Base-by-base conservation (phyloP, 1,139 yeast species). In the Meyerozyma guilliermondii region DNA sequence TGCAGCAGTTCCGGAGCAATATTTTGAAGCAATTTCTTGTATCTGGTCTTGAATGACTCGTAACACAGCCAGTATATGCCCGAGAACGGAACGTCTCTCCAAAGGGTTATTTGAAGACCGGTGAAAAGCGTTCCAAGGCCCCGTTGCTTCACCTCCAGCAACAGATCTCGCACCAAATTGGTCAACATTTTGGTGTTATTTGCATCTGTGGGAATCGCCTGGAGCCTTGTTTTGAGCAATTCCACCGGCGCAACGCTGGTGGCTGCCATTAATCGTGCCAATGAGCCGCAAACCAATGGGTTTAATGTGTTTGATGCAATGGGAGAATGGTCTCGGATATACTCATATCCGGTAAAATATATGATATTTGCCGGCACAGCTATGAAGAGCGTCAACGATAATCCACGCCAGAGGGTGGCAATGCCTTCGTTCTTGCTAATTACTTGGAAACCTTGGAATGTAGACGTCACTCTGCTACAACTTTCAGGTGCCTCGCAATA, bases 81-180 rank as follows among this genome's bases (percentile, higher is more conserved):
- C 44, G 95, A 85, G 60, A 92, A 92, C 2, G 99, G 99, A 0
- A 91, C 98, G 59, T 92, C 99, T 62, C 99, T 74, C 96, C 96
- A 91, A 20, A 92, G 70, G 0, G 98, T 92, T 40, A 92, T 74
- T 37, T 85, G 81, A 29, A 94, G 67, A 0, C 99, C 99, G 43
- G 83, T 82, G 73, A 89, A 92, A 13, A 92, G 62, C 0, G 91
- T 75, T 1, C 66, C 59, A 2, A 78, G 47, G 0, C 98, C 96
- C n/a, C 76, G 72, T 1, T 60, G 53, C 35, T 65, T 62, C 2
- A 88, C 69, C 56, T 83, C 81, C 4, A 62, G 60, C 41, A 62
- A 59, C 26, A 88, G 75, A 41, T 89, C 95, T 13, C 60, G 61
- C 26, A 84, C 44, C 37, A 84, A 73, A 51, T 74, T 71, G 40